Percentiles rank a stretch among this genome's conserved stretches.
These are phyloP conservation scores for Hygrophila difformis DNA, from an alignment of 257 asterid species.

Conservation along the genomic window DNA sequence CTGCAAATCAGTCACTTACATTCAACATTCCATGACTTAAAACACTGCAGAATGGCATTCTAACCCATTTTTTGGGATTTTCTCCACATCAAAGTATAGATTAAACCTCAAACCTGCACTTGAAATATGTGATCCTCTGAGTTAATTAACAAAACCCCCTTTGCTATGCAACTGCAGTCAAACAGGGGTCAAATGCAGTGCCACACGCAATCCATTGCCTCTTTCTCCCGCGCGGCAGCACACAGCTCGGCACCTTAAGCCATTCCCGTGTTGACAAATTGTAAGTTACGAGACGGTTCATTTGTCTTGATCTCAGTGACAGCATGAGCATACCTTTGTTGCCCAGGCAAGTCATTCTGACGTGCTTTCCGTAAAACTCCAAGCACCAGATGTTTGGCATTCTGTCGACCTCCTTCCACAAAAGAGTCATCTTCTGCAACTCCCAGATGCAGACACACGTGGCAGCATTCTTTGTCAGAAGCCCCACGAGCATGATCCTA, in stretches of 20 bases:
- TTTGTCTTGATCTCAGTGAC: conserved; percentile 73
- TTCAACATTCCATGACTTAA: no score
- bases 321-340: conserved; percentile 87
- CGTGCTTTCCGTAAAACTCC: conserved; percentile 98
- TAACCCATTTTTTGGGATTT: no score
- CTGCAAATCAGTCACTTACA: no score
- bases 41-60: no score
- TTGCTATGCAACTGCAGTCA: conserved; percentile 60
- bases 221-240: conserved; percentile 65
- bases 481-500: conserved; percentile 82
- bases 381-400: conserved; percentile 99
- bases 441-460: conserved; percentile 97
- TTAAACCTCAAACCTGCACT: no score
- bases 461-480: conserved; percentile 87
- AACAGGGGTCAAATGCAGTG: conserved; percentile 77
- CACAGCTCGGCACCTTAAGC: conserved; percentile 85
- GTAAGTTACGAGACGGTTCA: conserved; percentile 72
- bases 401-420: conserved; percentile 99
- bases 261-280: conserved; percentile 66
- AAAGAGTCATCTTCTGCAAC: conserved; percentile 90
- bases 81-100: no score
- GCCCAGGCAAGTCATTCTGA: conserved; percentile 90
- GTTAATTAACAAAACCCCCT: no score
- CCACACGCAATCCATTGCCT: conserved; percentile 88
- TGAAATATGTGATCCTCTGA: no score